Conservation (phyloP, 495 filamentous ascomycete species). For the Wilcoxina mikolae region DNA sequence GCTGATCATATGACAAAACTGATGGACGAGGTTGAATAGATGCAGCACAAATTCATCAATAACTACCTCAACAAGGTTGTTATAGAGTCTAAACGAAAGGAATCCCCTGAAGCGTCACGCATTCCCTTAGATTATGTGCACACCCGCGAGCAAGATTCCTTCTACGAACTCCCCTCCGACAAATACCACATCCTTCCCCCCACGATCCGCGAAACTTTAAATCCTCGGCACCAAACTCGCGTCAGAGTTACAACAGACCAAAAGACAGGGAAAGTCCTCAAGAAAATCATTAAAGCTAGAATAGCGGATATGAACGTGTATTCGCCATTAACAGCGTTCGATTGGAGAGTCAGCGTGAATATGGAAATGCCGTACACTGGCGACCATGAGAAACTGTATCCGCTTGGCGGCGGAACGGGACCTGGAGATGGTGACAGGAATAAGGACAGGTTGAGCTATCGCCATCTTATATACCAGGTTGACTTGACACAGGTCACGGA, state of each 20-base stretch:
- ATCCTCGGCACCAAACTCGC: constrained; percentile 46
- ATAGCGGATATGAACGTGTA: constrained; percentile 71
- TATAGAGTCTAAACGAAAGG: constrained; percentile 36
- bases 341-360: constrained; percentile 80
- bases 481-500: constrained; percentile 79
- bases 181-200: constrained; percentile 39
- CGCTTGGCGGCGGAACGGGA: constrained; percentile 17
- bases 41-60: constrained; percentile 65
- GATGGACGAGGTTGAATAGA: constrained; percentile 32
- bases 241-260: constrained; percentile 67
- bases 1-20: neutral
- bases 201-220: constrained; percentile 39
- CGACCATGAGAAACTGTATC: constrained; percentile 41
- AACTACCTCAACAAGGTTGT: constrained; percentile 61
- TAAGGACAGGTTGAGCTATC: constrained; percentile 83
- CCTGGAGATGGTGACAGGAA: constrained; percentile 41
- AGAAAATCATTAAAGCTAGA: constrained; percentile 76
- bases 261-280: constrained; percentile 53
- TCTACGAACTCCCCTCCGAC: constrained; percentile 55
- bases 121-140: constrained; percentile 65
- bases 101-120: constrained; percentile 35
- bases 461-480: constrained; percentile 67
- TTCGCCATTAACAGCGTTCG: constrained; percentile 54
- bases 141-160: constrained; percentile 63
- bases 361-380: constrained; percentile 79